Conservation (phyloP, 306 rosid genomes). For the Castanea crenata region DNA sequence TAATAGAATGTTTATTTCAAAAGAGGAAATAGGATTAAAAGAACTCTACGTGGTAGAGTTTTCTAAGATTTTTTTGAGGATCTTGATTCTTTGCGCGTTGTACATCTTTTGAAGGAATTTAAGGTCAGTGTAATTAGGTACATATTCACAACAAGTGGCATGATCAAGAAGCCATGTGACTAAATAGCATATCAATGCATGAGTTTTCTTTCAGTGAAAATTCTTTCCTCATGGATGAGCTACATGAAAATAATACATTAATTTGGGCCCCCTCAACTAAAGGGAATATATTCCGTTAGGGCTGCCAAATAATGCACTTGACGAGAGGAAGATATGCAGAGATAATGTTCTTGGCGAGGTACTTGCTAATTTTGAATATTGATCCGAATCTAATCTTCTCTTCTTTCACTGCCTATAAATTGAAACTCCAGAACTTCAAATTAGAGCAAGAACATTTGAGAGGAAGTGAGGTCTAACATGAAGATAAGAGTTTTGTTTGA, state of each 20-base stretch:
- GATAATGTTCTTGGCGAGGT: neutral
- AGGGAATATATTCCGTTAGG: neutral
- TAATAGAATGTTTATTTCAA: no score
- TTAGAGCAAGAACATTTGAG: neutral
- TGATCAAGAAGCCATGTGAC: neutral
- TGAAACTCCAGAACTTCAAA: neutral
- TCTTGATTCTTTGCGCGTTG: no score
- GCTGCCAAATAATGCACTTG: neutral
- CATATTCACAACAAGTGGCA: no score
- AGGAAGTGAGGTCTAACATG: slow-evolving; percentile 24
- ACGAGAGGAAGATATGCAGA: neutral
- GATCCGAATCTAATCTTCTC: no score
- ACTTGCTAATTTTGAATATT: no score
- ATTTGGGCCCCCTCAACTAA: neutral
- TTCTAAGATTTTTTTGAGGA: no score
- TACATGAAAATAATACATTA: neutral
- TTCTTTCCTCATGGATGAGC: neutral
- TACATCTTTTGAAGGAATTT: no score
- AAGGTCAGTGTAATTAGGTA: no score
- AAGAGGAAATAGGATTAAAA: no score
- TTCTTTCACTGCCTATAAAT: neutral
- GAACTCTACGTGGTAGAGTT: no score
- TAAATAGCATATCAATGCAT: neutral
- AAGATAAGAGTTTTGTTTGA: slow-evolving; percentile 27
- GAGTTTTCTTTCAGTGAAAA: neutral